Base-by-base conservation (phyloP, 306 rosid genomes). In the Acacia crassicarpa region DNA sequence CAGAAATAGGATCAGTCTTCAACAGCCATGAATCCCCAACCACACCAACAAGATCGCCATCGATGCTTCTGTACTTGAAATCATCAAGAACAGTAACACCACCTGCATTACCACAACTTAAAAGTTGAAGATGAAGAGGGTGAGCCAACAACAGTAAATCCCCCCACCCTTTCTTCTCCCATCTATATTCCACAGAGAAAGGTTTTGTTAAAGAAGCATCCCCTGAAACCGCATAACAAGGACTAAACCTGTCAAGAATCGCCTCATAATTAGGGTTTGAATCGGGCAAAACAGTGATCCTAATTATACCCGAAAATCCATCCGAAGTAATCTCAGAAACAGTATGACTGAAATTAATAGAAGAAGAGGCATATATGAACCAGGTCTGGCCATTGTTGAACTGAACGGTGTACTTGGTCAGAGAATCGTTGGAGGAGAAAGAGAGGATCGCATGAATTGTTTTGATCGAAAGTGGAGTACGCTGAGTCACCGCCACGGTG, bases 21-120 rank as follows among this genome's bases (percentile, higher is more conserved):
- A 94, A 75, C 4, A 45, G 62, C 98, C 97, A 94, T 43, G 97
- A 88, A 71, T 87, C 84, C 6, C 98, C 98, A 68, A 93, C 94
- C 77, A 94, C 89, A 33, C 98, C 98, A 56, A 92, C 90, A 72
- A 94, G 94, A 0, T 91, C 95, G 9, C 97, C 97, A 83, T 94
- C 98, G 41, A 94, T 76, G 56, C 98, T 91, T 62, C 43, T 90
- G 54, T 85, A 91, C 89, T 88, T 94, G 1, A 94, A 94, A 59
- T 88, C 89, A 25, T 82, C 74, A 75, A 94, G 82, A 81, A 94
- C 82, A 61, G 85, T 83, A 4, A 87, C 85, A 20, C 46, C 40
- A 75, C 62, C 30, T 66, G 67, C 88, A 12, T 73, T 43, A 51
- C 66, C 59, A 49, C 61, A 3, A 8, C 84, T n/a, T 1, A 92